Conservation (phyloP, 805 yeast genomes). For the Cyberlindnera americana region DNA sequence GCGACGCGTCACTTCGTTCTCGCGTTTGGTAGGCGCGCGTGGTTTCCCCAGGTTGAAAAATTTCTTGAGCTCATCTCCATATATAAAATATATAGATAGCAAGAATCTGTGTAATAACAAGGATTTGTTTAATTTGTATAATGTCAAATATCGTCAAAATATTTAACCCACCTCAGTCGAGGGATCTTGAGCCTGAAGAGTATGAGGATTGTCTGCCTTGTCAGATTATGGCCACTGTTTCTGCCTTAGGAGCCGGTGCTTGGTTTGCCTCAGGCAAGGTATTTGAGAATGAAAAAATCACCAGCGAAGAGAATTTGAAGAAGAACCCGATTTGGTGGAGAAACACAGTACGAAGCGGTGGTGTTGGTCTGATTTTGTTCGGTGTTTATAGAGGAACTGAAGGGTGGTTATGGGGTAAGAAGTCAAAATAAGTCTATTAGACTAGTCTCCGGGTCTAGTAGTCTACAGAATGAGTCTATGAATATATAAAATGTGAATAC, state of each 20-base stretch:
- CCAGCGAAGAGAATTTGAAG: slow-evolving; percentile 30
- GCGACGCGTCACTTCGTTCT: not conserved
- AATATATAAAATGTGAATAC: too few relatives aligned
- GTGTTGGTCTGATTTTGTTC: slow-evolving; percentile 49
- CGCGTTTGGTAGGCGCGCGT: not conserved
- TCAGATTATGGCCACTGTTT: slow-evolving; percentile 58
- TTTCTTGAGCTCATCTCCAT: too few relatives aligned
- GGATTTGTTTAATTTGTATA: not conserved
- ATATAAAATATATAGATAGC: too few relatives aligned
- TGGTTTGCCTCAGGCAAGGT: slow-evolving; percentile 57
- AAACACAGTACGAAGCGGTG: slow-evolving; percentile 46
- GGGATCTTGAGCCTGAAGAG: slow-evolving; percentile 36
- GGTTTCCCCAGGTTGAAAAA: too few relatives aligned
- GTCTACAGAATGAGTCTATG: too few relatives aligned
- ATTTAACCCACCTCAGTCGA: slow-evolving; percentile 25
- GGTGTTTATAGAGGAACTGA: slow-evolving; percentile 66
- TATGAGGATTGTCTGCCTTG: slow-evolving; percentile 62
- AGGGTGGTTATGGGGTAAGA: slow-evolving; percentile 50
- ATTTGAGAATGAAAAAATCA: slow-evolving; percentile 41
- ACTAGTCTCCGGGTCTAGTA: too few relatives aligned
- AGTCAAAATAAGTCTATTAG: not conserved
- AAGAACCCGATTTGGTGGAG: slow-evolving; percentile 63
- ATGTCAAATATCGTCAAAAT: slow-evolving; percentile 28
- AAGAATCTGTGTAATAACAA: too few relatives aligned
- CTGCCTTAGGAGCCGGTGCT: slow-evolving; percentile 57